These are phyloP conservation scores for Citrus reticulata DNA, from an alignment of 345 rosid genomes.

Conservation along the genomic window DNA sequence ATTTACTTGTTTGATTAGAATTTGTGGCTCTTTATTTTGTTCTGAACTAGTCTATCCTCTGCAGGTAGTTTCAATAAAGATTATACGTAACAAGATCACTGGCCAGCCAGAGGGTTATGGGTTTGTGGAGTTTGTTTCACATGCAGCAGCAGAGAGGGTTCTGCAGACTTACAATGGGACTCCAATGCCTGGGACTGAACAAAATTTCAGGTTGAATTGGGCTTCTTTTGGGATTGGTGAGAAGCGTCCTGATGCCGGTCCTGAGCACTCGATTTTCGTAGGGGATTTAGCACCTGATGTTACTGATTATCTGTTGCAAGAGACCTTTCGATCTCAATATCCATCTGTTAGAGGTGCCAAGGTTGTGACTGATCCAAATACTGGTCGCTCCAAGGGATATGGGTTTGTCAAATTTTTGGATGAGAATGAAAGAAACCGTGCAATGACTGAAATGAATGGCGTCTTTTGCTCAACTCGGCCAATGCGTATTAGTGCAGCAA, in stretches of 20 bases:
- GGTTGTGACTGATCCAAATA: conserved; percentile 93
- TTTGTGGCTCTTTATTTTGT: neutral
- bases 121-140: conserved; percentile 87
- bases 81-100: conserved; percentile 90
- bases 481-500: conserved; percentile 92
- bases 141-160: conserved; percentile 84
- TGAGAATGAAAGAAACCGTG: conserved; percentile 85
- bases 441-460: conserved; percentile 97
- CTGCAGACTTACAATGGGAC: conserved; percentile 82
- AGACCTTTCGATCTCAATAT: conserved; percentile 80
- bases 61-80: conserved; percentile 86
- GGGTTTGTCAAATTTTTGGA: conserved; percentile 93
- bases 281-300: conserved; percentile 97
- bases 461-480: conserved; percentile 86
- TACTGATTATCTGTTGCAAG: conserved; percentile 88
- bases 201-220: conserved; percentile 86
- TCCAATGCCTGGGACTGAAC: conserved; percentile 89
- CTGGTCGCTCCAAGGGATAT: conserved; percentile 98
- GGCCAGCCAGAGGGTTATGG: conserved; percentile 98
- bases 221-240: conserved; percentile 96
- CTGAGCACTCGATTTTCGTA: conserved; percentile 94
- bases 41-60: neutral
- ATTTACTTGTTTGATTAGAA: too few species aligned
- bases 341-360: conserved; percentile 95
- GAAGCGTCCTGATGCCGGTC: conserved; percentile 79